Base-by-base conservation (phyloP, 2,329 filamentous ascomycete genomes). In the Cladosporium sp. region DNA sequence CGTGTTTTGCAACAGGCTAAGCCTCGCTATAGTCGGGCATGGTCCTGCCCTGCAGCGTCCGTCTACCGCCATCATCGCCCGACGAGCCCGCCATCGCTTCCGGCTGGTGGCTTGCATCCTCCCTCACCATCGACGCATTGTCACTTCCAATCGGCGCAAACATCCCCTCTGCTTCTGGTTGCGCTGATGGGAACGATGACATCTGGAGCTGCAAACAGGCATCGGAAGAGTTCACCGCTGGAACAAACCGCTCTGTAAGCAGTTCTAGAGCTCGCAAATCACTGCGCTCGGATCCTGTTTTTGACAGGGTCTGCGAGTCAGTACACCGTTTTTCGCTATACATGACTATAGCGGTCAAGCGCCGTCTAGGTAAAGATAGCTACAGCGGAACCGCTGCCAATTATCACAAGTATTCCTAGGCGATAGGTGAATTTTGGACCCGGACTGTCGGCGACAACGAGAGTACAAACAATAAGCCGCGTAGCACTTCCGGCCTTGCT, bases 291-390 rank as follows among this genome's bases (percentile, higher is more conserved):
- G 35, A 48, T 48, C 45, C 45, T 48, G 45, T 35, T 47, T 47
- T 37, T 37, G 28, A 3, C 4, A 24, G 28, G 19, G 17, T 19
- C 22, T 7, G 12, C 52, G 52, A 55, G 52, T 55, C 52, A 55
- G 40, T 35, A 44, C 52, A 55, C 52, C 52, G 52, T 55, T 20
- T 17, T 47, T 15, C 22, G 28, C 12, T 45, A 37, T 55, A 55
- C 52, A 54, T 55, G 52, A 47, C 52, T 55, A 55, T 55, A 55
- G 32, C 42, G 48, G 48, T 51, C 48, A 51, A 25, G 9, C 35
- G 24, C 19, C 34, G 48, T 15, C 45, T n/a, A 32, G 28, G 12
- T 32, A 32, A 32, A 32, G 8, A 32, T 32, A 32, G 28, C 28
- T 32, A 32, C 28, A 9, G 12, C 8, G 28, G 28, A 10, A 9